phyloP scores from a whole-genome alignment of 2,329 filamentous ascomycete species.

The Colletotrichum eremochloae region DNA sequence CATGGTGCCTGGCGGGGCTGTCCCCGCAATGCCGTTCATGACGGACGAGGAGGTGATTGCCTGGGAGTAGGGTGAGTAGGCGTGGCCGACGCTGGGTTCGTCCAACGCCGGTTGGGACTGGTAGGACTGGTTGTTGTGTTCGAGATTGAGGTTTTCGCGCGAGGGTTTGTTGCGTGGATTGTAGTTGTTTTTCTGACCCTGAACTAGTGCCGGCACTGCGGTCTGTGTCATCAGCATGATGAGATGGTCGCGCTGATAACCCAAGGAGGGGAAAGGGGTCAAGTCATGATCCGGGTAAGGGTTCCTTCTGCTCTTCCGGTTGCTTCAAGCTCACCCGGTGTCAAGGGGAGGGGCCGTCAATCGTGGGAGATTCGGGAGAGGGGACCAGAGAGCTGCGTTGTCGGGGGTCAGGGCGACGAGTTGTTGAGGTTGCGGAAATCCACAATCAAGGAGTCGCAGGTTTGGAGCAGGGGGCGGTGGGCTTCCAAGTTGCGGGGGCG shows the following conservation, averaged over 20 bases:
- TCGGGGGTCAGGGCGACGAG: slow-evolving; percentile 27
- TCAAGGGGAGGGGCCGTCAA: slow-evolving; percentile 17
- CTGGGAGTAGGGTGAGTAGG: slow-evolving; percentile 47
- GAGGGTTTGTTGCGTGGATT: slow-evolving; percentile 48
- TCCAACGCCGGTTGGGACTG: slow-evolving; percentile 40
- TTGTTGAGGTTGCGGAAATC: slow-evolving; percentile 35
- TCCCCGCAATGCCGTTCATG: slow-evolving; percentile 74
- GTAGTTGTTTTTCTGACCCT: slow-evolving; percentile 57
- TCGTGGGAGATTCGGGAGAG: slow-evolving; percentile 20
- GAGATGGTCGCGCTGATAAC: slow-evolving; percentile 46
- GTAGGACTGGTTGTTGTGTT: slow-evolving; percentile 42
- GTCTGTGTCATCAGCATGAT: slow-evolving; percentile 69
- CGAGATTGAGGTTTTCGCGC: slow-evolving; percentile 39
- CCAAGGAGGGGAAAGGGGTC: slow-evolving; percentile 33
- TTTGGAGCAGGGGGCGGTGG: slow-evolving; percentile 36
- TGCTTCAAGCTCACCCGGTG: slow-evolving; percentile 12
- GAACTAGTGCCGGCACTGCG: slow-evolving; percentile 60
- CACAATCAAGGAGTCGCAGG: slow-evolving; percentile 41
- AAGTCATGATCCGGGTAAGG: slow-evolving; percentile 41
- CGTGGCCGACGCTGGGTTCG: slow-evolving; percentile 42
- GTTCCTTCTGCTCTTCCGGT: slow-evolving; percentile 28
- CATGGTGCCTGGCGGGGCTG: slow-evolving; percentile 76
- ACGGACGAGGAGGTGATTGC: slow-evolving; percentile 44
- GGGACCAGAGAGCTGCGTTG: slow-evolving; percentile 12
- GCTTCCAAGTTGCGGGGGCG: slow-evolving; percentile 29